phyloP scores from a whole-genome alignment of 257 asterid species.

The Solanum sparsipilum region DNA sequence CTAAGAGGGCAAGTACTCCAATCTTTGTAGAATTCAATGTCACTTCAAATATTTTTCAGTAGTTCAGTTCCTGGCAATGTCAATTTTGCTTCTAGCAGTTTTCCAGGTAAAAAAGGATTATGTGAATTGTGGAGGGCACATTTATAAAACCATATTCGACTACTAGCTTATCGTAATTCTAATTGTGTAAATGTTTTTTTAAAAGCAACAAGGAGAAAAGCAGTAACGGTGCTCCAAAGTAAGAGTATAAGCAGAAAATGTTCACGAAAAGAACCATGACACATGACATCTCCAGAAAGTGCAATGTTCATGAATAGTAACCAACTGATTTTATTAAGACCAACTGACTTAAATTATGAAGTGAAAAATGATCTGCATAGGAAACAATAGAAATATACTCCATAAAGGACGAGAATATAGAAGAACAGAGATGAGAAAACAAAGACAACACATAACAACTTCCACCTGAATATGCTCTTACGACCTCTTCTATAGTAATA shows the following conservation, averaged over 20 bases:
- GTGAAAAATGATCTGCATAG: background rate
- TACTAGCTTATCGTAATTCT: slow-evolving; percentile 17
- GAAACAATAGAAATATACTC: background rate
- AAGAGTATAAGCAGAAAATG: background rate
- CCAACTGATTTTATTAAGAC: background rate
- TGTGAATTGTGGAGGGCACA: slow-evolving; percentile 32
- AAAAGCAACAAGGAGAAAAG: slow-evolving; percentile 1
- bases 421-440: background rate
- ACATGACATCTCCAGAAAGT: slow-evolving; percentile 34
- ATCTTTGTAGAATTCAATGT: background rate
- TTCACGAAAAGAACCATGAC: slow-evolving; percentile 17
- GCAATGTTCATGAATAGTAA: slow-evolving; percentile 6
- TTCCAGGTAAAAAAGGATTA: slow-evolving; percentile 37
- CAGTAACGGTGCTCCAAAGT: background rate
- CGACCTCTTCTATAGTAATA: background rate
- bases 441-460: background rate
- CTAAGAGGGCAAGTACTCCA: background rate
- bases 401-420: background rate
- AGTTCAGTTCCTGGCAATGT: slow-evolving; percentile 43
- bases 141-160: slow-evolving; percentile 25
- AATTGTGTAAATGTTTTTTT: slow-evolving; percentile 9
- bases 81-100: slow-evolving; percentile 25
- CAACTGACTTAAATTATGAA: background rate
- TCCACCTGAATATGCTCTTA: background rate
- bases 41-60: background rate